A percentile compares a stretch with the other conserved stretches of the same genome.
These are phyloP conservation scores for Tuber calosporum DNA, from an alignment of 495 filamentous ascomycete genomes.

Conservation along the genomic window DNA sequence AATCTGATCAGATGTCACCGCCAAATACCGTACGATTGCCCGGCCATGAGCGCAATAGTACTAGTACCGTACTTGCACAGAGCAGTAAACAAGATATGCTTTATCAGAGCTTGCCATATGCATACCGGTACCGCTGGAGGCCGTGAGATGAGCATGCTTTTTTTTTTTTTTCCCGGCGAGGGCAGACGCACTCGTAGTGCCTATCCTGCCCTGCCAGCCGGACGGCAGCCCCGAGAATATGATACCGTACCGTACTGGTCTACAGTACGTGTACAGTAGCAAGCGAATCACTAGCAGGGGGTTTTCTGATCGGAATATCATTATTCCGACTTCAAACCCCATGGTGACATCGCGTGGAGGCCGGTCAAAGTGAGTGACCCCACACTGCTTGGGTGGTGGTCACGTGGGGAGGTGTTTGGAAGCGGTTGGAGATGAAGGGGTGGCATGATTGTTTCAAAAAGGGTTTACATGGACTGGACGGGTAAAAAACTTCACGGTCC, in stretches of 20 bases:
- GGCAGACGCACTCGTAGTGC: background rate
- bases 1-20: background rate
- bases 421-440: background rate
- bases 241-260: too few species aligned
- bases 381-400: background rate
- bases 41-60: background rate
- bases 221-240: background rate
- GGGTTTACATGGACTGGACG: background rate
- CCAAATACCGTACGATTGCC: background rate
- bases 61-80: too few species aligned
- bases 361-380: background rate
- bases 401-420: background rate
- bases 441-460: background rate
- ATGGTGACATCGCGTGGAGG: conserved; percentile 2
- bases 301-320: background rate
- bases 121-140: background rate
- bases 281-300: background rate
- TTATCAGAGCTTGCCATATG: too few species aligned
- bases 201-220: background rate
- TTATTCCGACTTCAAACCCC: background rate
- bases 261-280: too few species aligned
- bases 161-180: background rate
- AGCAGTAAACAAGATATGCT: background rate
- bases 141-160: background rate
- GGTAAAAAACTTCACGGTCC: background rate